Evolutionary conservation across 164 flowering plant species (phyloP).

Genomic region (Brasenia schreberi): DNA sequence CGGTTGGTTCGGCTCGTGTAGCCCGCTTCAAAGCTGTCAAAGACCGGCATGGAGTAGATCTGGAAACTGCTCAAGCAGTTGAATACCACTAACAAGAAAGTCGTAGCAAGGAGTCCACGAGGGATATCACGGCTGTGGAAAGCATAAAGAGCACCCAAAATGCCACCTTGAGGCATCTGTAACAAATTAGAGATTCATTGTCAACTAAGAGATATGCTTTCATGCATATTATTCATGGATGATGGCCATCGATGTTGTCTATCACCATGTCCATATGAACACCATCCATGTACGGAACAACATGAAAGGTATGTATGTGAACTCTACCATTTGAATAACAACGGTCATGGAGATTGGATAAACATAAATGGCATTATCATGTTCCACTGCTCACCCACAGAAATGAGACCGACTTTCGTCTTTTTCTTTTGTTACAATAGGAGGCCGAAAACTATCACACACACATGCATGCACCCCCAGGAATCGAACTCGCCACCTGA

Average conservation of each 20-base stretch:
- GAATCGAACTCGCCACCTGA: too few relatives aligned
- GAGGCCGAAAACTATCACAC: too few relatives aligned
- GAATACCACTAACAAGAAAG: conserved; percentile 92
- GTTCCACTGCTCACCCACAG: too few relatives aligned
- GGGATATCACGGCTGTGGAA: conserved; percentile 86
- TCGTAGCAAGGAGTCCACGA: conserved; percentile 75
- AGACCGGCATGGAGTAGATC: conserved; percentile 96
- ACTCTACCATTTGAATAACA: too few relatives aligned
- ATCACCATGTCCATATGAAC: not conserved
- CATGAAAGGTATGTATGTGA: too few relatives aligned
- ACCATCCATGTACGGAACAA: not conserved
- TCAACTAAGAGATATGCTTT: not conserved
- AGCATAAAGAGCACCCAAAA: conserved; percentile 61
- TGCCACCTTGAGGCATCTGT: conserved; percentile 94
- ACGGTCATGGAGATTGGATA: too few relatives aligned
- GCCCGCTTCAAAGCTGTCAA: conserved; percentile 95
- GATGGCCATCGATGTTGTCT: not conserved
- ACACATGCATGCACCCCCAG: too few relatives aligned
- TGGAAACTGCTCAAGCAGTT: conserved; percentile 96
- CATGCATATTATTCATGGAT: too few relatives aligned
- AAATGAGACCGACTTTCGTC: too few relatives aligned
- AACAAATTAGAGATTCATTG: conserved; percentile 2
- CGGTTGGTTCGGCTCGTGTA: conserved; percentile 94
- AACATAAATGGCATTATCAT: too few relatives aligned
- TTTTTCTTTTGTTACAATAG: too few relatives aligned